These are phyloP conservation scores for Lunularia cruciata DNA, from an alignment of 225 moss, liverwort and hornwort genomes.

Conservation along the genomic window DNA sequence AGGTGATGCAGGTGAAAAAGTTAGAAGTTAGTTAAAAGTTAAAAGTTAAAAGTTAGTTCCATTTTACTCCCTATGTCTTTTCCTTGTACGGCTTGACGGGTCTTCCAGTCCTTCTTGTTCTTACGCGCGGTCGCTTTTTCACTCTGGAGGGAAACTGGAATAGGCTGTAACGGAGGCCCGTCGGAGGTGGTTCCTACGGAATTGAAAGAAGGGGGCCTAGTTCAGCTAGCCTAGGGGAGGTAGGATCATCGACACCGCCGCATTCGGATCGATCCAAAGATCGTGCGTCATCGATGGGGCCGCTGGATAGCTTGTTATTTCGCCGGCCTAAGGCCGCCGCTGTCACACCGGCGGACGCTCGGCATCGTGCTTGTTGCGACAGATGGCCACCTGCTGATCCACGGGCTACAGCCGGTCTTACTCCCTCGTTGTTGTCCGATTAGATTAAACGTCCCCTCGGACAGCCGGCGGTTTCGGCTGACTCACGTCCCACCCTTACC, in stretches of 20 bases:
- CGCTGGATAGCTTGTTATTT: not conserved
- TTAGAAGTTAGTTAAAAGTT: too few relatives aligned
- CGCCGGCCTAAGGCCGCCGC: not conserved
- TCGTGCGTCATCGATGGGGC: not conserved
- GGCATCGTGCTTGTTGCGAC: constrained; percentile 8
- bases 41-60: too few relatives aligned
- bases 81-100: too few relatives aligned
- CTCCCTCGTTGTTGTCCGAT: not conserved
- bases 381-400: constrained; percentile 5
- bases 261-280: not conserved
- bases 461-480: not conserved
- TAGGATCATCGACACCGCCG: not conserved
- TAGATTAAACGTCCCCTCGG: not conserved
- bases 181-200: too few relatives aligned
- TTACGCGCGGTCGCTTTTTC: too few relatives aligned
- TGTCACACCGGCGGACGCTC: not conserved
- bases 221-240: too few relatives aligned
- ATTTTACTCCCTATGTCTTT: too few relatives aligned
- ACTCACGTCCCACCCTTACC: not conserved
- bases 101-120: too few relatives aligned
- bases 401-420: constrained; percentile 9
- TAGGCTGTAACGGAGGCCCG: too few relatives aligned
- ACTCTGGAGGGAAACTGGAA: too few relatives aligned
- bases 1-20: too few relatives aligned
- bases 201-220: too few relatives aligned